Conservation (phyloP, 495 filamentous ascomycete genomes). For the Penicillium paxilli region DNA sequence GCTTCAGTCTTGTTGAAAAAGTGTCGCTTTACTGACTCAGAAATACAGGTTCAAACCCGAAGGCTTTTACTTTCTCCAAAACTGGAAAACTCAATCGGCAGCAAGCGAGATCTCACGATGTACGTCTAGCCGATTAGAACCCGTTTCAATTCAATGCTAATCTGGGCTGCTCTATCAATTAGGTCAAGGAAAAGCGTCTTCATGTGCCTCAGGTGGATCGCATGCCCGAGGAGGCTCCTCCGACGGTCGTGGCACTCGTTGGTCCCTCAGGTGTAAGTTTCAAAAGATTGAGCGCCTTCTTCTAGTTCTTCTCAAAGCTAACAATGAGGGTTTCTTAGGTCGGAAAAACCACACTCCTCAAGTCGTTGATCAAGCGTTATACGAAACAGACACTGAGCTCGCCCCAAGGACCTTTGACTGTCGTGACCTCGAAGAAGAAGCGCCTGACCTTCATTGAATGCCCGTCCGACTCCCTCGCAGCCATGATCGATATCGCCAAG, state of each 20-base stretch:
- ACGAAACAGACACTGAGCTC: constrained; percentile 91
- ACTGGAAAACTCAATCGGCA: constrained; percentile 82
- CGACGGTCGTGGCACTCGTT: constrained; percentile 86
- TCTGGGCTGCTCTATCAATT: constrained; percentile 14
- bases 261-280: constrained; percentile 84
- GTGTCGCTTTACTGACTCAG: constrained; percentile 18
- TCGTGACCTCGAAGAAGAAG: constrained; percentile 91
- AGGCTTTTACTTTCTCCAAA: constrained; percentile 85
- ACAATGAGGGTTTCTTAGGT: constrained; percentile 33
- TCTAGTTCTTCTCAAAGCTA: neutral
- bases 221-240: constrained; percentile 92
- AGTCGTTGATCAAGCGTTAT: constrained; percentile 91
- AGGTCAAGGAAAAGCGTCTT: constrained; percentile 92
- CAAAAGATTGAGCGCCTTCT: neutral
- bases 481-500: constrained; percentile 94
- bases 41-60: constrained; percentile 79
- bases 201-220: constrained; percentile 96
- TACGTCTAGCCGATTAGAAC: constrained; percentile 44
- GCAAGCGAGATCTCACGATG: constrained; percentile 89
- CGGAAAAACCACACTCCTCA: constrained; percentile 78
- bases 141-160: constrained; percentile 16
- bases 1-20: constrained; percentile 1
- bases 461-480: constrained; percentile 86
- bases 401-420: constrained; percentile 87
- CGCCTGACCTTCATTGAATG: constrained; percentile 95